Conservation (phyloP, 768 basidiomycete genomes). For the Mycena amicta region DNA sequence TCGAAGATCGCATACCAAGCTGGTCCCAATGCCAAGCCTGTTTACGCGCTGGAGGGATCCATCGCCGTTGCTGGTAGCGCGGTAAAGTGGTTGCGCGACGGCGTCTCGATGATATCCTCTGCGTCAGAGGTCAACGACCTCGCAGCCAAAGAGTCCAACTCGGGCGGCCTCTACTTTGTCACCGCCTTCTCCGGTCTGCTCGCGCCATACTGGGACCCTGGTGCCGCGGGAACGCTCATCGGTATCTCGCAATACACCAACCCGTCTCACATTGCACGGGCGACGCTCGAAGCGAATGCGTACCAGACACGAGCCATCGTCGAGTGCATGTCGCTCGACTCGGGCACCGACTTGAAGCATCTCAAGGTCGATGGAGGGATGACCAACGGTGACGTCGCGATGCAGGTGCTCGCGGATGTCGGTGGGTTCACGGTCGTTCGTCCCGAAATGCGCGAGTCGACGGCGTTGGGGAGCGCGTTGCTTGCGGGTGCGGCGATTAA, state of each 20-base stretch:
- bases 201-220: conserved; percentile 97
- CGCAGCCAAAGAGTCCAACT: conserved; percentile 72
- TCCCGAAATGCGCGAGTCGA: conserved; percentile 98
- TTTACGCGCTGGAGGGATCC: conserved; percentile 94
- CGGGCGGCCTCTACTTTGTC: conserved; percentile 94
- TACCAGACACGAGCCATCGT: conserved; percentile 95
- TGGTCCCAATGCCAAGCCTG: conserved; percentile 72
- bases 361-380: conserved; percentile 98
- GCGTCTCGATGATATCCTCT: conserved; percentile 78
- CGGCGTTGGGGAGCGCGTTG: conserved; percentile 92
- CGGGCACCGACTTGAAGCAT: conserved; percentile 73
- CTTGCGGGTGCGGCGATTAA: conserved; percentile 87
- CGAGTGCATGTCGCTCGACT: conserved; percentile 93
- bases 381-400: conserved; percentile 90
- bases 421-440: conserved; percentile 91
- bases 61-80: conserved; percentile 96
- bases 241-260: conserved; percentile 88
- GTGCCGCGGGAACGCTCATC: conserved; percentile 84
- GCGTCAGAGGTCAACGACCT: conserved; percentile 86
- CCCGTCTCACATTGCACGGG: conserved; percentile 90
- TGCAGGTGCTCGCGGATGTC: conserved; percentile 85
- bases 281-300: conserved; percentile 93
- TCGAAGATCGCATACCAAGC: conserved; percentile 86
- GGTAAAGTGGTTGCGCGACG: conserved; percentile 95
- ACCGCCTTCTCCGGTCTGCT: conserved; percentile 95